Percentiles rank a stretch among this genome's conserved stretches.
phyloP scores from a whole-genome alignment of 306 rosid genomes.

The Luffa acutangula region DNA sequence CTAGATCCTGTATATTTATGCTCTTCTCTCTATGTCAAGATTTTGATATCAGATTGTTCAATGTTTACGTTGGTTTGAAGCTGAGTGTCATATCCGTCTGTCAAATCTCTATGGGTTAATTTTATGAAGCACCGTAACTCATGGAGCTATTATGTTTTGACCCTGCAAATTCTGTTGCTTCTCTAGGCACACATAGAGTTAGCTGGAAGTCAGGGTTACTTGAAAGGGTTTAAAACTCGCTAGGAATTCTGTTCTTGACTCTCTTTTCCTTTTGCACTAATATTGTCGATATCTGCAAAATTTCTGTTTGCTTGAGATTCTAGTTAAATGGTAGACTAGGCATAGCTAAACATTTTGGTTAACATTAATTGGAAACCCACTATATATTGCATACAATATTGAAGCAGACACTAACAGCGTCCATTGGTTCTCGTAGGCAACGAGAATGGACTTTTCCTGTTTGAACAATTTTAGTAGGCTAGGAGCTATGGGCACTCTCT shows the following conservation, averaged over 20 bases:
- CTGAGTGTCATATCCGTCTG: not conserved
- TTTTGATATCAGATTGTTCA: not conserved
- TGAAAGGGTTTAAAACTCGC: not conserved
- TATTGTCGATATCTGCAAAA: not conserved
- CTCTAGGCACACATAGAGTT: not conserved
- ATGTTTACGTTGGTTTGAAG: not conserved
- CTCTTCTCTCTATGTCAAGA: not conserved
- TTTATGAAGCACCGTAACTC: not conserved
- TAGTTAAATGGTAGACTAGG: not conserved
- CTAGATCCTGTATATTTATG: not conserved
- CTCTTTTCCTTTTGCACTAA: not conserved
- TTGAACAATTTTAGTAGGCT: not conserved
- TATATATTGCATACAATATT: not conserved
- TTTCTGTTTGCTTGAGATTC: not conserved
- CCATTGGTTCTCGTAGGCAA: not conserved
- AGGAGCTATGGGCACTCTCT: not conserved
- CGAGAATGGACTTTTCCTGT: not conserved
- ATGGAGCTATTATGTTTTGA: not conserved
- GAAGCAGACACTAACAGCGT: not conserved
- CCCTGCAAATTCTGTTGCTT: not conserved
- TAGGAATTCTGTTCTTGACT: not conserved
- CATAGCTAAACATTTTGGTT: not conserved
- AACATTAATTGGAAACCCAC: not conserved
- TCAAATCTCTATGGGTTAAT: not conserved
- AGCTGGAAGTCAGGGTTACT: not conserved